These are phyloP conservation scores for Syncephalis plumigaleata DNA, from an alignment of 371 early-diverging fungal species.

Conservation along the genomic window DNA sequence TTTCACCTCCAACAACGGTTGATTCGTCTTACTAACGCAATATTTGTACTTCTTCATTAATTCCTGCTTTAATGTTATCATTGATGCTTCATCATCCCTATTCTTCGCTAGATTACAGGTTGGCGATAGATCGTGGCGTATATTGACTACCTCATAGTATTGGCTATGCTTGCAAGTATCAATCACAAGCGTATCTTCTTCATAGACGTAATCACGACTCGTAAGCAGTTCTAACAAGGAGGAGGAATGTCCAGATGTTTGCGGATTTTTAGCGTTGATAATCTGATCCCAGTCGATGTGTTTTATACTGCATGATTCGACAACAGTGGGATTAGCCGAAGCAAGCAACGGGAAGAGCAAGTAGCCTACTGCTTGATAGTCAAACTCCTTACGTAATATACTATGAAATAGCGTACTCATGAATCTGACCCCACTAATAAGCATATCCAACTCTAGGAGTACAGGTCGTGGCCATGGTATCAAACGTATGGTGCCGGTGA, in stretches of 20 bases:
- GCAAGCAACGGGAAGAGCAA: slow-evolving; percentile 28
- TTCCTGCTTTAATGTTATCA: slow-evolving; percentile 23
- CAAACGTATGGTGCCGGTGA: slow-evolving; percentile 8
- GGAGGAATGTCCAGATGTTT: no score
- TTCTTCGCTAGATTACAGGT: slow-evolving; percentile 14
- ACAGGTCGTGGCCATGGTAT: background rate
- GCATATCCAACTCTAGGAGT: no score
- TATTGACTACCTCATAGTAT: slow-evolving; percentile 29
- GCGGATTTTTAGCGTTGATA: no score
- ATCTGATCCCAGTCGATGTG: slow-evolving; percentile 39
- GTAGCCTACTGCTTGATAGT: slow-evolving; percentile 31
- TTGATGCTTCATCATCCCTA: slow-evolving; percentile 18
- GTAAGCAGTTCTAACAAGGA: slow-evolving; percentile 1
- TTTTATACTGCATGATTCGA: slow-evolving; percentile 3
- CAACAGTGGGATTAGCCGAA: slow-evolving; percentile 2
- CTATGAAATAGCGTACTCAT: slow-evolving; percentile 24
- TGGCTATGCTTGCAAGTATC: slow-evolving; percentile 30
- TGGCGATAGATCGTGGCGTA: slow-evolving; percentile 23
- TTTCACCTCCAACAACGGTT: slow-evolving; percentile 26
- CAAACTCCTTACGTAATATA: slow-evolving; percentile 27
- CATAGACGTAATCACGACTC: slow-evolving; percentile 3
- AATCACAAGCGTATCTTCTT: slow-evolving; percentile 23
- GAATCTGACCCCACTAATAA: slow-evolving; percentile 15
- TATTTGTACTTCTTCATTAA: slow-evolving; percentile 20
- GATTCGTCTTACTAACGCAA: slow-evolving; percentile 15